Evolutionary conservation across 345 rosid species (phyloP), one percentile per base, ranked within the genome.

Genomic region (Salix exigua): DNA sequence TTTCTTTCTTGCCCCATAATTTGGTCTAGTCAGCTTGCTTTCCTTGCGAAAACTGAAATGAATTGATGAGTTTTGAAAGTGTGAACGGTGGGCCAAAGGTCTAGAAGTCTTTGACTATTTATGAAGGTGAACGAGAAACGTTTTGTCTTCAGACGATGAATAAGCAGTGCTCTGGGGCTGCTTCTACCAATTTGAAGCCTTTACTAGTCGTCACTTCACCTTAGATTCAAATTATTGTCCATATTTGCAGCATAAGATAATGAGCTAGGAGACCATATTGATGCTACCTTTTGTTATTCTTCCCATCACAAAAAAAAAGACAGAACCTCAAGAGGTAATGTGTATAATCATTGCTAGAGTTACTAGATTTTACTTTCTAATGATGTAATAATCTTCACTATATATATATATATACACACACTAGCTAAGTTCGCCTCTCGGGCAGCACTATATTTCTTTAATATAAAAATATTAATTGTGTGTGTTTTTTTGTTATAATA

Each of bases 41-140:
- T 46, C 18, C 40, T 28, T 70, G 61, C 48, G 16, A 4, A 14
- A 46, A 46, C 16, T 1, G 62, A n/a, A 10, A 23, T 58, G 28
- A 58, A 55, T 55, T 10, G 28, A 58, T 9, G 14, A 58, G 0
- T 58, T 9, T 58, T 58, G 25, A n/a, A 40, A 2, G 28, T 17
- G 33, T 19, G 18, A 67, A 38, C 3, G 48, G 28, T 38, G 71
- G 38, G 61, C 13, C 73, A 18, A 48, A 28, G 42, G n/a, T 70
- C 62, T 70, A 48, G 73, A 70, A 70, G 5, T 48, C 23, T 70
- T 70, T 70, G 62, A 70, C 73, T 50, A 18, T 7, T 10, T 14
- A 1, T 17, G 40, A 0, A 4, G 14, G 14, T 37, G 42, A 38
- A 4, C 28, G 19, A 65, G 23, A 53, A 7, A 53, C 21, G 21